phyloP scores from a whole-genome alignment of 768 basidiomycete genomes.

The Megacollybia marginata region DNA sequence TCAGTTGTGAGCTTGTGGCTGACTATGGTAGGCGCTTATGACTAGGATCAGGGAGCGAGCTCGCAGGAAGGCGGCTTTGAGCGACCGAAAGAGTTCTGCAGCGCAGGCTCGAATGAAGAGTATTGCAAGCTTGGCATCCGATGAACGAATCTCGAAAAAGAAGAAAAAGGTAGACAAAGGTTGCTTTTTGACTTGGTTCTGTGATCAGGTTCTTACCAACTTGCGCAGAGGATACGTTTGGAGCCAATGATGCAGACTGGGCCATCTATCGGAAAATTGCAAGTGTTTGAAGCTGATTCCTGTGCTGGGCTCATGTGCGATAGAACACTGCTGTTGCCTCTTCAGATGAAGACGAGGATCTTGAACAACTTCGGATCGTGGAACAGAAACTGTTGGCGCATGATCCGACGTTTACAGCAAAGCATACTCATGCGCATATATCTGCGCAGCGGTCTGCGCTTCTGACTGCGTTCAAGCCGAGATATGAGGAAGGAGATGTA shows the following conservation, averaged over 20 bases:
- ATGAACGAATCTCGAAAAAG: constrained; percentile 77
- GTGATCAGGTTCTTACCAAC: constrained; percentile 1
- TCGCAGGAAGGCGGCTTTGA: constrained; percentile 71
- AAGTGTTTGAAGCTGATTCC: constrained; percentile 13
- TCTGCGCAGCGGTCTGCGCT: constrained; percentile 76
- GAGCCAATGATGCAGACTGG: constrained; percentile 94
- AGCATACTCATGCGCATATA: constrained; percentile 77
- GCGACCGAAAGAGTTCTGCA: constrained; percentile 89
- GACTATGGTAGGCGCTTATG: constrained; percentile 56
- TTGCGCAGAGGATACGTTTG: constrained; percentile 79
- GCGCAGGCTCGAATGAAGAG: constrained; percentile 95
- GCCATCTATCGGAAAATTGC: constrained; percentile 97
- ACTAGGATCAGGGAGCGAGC: constrained; percentile 78
- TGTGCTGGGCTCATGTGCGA: neutral
- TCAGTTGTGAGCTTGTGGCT: neutral
- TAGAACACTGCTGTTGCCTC: constrained; percentile 68
- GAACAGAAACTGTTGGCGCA: constrained; percentile 76
- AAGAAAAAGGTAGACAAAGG: constrained; percentile 79
- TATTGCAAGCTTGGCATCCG: constrained; percentile 86
- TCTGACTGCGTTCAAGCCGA: constrained; percentile 77
- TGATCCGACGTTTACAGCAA: constrained; percentile 78
- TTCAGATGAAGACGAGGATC: constrained; percentile 89
- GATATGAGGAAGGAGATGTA: constrained; percentile 68
- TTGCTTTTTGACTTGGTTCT: constrained; percentile 15
- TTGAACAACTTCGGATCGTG: constrained; percentile 59